Base-by-base conservation (phyloP, 352 stramenopile genomes). In the Globisporangium ultimum region DNA sequence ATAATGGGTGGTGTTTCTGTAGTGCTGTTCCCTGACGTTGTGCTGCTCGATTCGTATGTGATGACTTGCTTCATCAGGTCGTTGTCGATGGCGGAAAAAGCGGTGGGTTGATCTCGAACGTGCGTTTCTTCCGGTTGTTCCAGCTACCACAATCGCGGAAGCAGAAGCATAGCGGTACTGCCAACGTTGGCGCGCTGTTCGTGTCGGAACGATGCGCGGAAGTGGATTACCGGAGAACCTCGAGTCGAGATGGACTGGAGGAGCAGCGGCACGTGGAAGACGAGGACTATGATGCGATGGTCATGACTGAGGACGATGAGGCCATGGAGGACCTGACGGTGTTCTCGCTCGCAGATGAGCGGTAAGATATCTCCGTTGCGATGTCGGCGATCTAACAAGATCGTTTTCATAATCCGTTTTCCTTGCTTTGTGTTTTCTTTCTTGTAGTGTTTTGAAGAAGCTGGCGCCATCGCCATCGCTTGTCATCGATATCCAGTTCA, bases 401-500 rank as follows among this genome's bases (percentile, higher is more conserved):
- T 32, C 24, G 14, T 21, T 48, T 18, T 56, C 7, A 32, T 12
- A 21, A 14, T 49, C 5, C 56, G 18, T 38, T 20, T 6, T 11
- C 53, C 10, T 43, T 36, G 24, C 5, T 32, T 32, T 32, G 24
- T 50, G 3, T 10, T 36, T 36, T 32, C 34, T 12, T 52, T 49
- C 22, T 20, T 71, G 48, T 55, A 79, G 71, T 0, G 71, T 91
- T 48, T 62, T 87, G 50, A 74, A 79, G 47, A 57, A 58, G 21
- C 64, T 91, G 20, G 74, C 78, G 2, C 74, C 80, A 20, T 78
- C 82, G 21, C 78, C 76, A 21, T 89, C 82, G 9, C 68, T 83
- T 3, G 78, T 91, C 36, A 60, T 89, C 60, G 82, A 91, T 60
- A 53, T 90, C 11, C 80, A 90, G 53, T 82, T 87, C 46, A 87